Base-by-base conservation (phyloP, 306 rosid genomes). In the Trifolium repens region DNA sequence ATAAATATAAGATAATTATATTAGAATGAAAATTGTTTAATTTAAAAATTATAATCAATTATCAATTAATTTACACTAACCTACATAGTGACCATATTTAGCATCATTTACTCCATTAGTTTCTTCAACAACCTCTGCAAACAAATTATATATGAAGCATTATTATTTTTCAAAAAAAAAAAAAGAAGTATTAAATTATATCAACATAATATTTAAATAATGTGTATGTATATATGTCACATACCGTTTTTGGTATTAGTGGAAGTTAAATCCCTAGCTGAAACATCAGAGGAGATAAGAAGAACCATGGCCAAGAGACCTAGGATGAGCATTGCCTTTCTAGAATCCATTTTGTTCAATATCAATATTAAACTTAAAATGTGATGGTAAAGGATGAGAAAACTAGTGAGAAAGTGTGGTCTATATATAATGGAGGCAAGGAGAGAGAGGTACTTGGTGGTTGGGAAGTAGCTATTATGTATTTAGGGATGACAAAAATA, bases 271-370 rank as follows among this genome's bases (percentile, higher is more conserved):
- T 87, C 86, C 9, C 86, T 83, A 0, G 87, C 84, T 8, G 63
- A 70, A 2, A 73, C 83, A 10, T 73, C 74, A 5, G 71, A 73
- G 17, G 81, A 80, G 57, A 66, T 53, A 0, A 82, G 9, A 59
- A 80, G 64, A 47, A 67, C 34, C 66, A 89, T 17, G 59, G 88
- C 88, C 42, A 81, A 71, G 50, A 91, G 70, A 52, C 79, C 76
- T 0, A 87, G 58, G 44, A 73, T 47, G 71, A 87, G 43, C 4
- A 47, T 17, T 46, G 74, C 12, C 9, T 74, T 67, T 65, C 74
- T 87, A 7, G 84, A 86, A 77, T 52, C 80, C 94, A 84, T n/a
- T n/a, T 89, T 64, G 53, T 76, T 57, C 14, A 7, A 47, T 8
- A 53, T 53, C 11, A 2, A 1, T 53, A 49, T 19, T 9, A 19